These are phyloP conservation scores for Trichophyton benhamiae DNA, from an alignment of 2,329 filamentous ascomycete species.

Conservation along the genomic window DNA sequence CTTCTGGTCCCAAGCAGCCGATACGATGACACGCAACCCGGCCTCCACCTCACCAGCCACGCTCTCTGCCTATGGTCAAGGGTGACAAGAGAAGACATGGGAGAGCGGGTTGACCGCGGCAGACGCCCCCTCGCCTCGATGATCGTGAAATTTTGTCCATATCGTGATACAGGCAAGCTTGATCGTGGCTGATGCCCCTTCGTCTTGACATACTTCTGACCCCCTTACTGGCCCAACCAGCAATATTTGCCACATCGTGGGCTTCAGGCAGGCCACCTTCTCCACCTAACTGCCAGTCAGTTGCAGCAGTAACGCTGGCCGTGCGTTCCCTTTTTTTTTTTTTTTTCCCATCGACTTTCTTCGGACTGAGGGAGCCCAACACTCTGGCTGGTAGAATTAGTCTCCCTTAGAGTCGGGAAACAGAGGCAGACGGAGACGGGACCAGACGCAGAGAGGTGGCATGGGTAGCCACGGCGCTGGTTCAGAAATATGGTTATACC, in stretches of 20 bases:
- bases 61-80: background rate
- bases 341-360: background rate
- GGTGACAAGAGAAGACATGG: background rate
- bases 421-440: background rate
- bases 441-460: background rate
- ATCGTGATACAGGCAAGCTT: background rate
- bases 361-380: background rate
- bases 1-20: background rate
- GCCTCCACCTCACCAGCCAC: constrained; percentile 2
- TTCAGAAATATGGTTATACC: background rate
- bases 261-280: background rate
- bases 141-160: background rate
- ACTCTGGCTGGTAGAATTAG: background rate
- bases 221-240: background rate
- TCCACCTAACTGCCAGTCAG: background rate
- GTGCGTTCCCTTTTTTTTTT: background rate
- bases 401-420: background rate
- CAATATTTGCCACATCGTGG: background rate
- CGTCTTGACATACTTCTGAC: background rate
- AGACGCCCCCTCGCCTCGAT: background rate
- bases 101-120: background rate
- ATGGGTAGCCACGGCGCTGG: background rate
- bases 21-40: background rate
- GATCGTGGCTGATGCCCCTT: background rate
- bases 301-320: background rate